Percentiles rank a stretch among this genome's conserved stretches.
Evolutionary conservation across 1,139 yeast genomes (phyloP).

Genomic region (Arxiozyma heterogenica): DNA sequence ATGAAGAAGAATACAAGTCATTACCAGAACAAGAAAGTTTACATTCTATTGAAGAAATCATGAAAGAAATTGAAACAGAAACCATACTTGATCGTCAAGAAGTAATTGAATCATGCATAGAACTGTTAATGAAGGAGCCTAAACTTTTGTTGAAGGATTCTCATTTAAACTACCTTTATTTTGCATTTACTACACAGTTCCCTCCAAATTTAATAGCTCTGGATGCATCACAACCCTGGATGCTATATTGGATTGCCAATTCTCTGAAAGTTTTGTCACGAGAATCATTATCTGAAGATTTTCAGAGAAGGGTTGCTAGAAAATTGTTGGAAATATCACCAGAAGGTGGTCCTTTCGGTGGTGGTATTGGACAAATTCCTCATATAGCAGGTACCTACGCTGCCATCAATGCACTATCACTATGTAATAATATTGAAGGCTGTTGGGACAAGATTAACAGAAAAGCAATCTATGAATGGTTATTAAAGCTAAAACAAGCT

Average conservation of each 20-base stretch:
- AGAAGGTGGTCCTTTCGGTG: conserved; percentile 65
- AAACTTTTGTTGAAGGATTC: conserved; percentile 28
- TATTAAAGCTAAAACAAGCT: conserved; percentile 48
- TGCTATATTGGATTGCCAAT: conserved; percentile 75
- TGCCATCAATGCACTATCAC: conserved; percentile 52
- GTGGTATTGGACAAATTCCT: conserved; percentile 72
- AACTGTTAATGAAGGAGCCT: conserved; percentile 28
- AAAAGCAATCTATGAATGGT: conserved; percentile 51
- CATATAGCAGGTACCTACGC: conserved; percentile 88
- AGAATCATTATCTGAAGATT: conserved; percentile 19
- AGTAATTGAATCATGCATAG: conserved; percentile 34
- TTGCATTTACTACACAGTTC: conserved; percentile 35
- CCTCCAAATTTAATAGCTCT: conserved; percentile 38
- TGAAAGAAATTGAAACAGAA: conserved; percentile 30
- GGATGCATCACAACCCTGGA: conserved; percentile 91
- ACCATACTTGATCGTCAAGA: conserved; percentile 38
- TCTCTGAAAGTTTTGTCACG: conserved; percentile 38
- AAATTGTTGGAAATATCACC: conserved; percentile 21
- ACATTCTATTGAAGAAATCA: conserved; percentile 8
- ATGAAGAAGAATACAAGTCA: conserved; percentile 9
- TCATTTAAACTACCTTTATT: conserved; percentile 36
- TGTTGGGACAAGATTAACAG: conserved; percentile 40
- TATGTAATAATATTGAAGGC: conserved; percentile 39
- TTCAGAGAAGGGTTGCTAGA: conserved; percentile 16
- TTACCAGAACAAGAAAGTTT: background rate